These are phyloP conservation scores for Tylopilus vinaceipallidus DNA, from an alignment of 768 basidiomycete genomes.

Conservation along the genomic window DNA sequence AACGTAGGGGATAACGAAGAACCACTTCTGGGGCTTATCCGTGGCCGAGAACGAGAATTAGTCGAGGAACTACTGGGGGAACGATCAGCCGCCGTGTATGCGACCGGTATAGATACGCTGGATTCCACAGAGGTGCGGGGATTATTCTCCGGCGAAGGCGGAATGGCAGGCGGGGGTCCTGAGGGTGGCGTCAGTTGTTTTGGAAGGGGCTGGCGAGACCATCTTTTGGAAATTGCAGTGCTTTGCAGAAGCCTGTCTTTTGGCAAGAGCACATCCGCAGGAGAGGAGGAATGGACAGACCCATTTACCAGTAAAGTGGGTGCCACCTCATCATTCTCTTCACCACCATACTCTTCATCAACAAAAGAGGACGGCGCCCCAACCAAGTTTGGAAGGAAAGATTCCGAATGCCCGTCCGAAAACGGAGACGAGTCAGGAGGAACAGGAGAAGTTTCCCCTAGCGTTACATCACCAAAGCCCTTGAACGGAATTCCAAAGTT, in stretches of 20 bases:
- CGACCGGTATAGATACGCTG: slow-evolving; percentile 27
- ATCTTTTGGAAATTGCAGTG: slow-evolving; percentile 38
- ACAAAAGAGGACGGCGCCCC: neutral
- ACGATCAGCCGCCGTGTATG: slow-evolving; percentile 30
- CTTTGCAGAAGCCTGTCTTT: slow-evolving; percentile 27
- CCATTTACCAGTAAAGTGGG: neutral
- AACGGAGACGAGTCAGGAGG: slow-evolving; percentile 3
- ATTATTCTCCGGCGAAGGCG: slow-evolving; percentile 24
- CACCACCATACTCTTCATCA: neutral
- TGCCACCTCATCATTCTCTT: slow-evolving; percentile 1
- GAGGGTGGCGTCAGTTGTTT: slow-evolving; percentile 55
- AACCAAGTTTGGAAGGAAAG: slow-evolving; percentile 3
- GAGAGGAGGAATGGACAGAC: neutral
- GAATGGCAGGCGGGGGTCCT: slow-evolving; percentile 56
- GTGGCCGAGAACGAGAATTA: slow-evolving; percentile 26
- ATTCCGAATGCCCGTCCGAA: slow-evolving; percentile 1
- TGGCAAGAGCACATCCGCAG: slow-evolving; percentile 12
- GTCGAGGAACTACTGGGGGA: slow-evolving; percentile 40
- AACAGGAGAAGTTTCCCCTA: slow-evolving; percentile 10
- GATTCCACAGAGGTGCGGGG: slow-evolving; percentile 26
- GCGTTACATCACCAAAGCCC: slow-evolving; percentile 7
- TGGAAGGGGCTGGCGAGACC: slow-evolving; percentile 56
- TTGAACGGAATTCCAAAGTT: slow-evolving; percentile 27
- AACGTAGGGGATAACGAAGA: slow-evolving; percentile 48
- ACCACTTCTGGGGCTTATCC: slow-evolving; percentile 41